A percentile compares a stretch with the other conserved stretches of the same genome.
Evolutionary conservation across 805 yeast species (phyloP).

Genomic region (Ogataea populi-albae): DNA sequence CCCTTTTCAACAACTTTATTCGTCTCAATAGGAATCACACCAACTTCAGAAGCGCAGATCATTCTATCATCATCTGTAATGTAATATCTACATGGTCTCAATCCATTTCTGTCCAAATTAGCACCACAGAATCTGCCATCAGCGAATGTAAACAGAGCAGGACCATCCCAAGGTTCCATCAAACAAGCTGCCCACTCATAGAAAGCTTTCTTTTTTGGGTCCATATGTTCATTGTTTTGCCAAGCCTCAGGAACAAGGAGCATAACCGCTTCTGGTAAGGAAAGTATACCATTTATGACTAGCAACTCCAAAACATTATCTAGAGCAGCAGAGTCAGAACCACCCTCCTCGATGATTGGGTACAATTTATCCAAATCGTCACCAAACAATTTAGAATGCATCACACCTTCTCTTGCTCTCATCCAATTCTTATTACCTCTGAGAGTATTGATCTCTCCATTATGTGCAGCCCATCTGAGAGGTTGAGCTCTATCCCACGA

Average conservation of each 20-base stretch:
- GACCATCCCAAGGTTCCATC: slow-evolving; percentile 99
- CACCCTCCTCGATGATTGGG: slow-evolving; percentile 97
- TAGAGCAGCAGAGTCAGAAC: slow-evolving; percentile 96
- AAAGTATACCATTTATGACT: slow-evolving; percentile 85
- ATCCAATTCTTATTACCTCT: slow-evolving; percentile 99
- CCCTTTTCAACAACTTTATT: slow-evolving; percentile 85
- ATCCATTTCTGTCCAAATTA: slow-evolving; percentile 92
- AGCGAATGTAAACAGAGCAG: slow-evolving; percentile 93
- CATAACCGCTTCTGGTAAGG: slow-evolving; percentile 97
- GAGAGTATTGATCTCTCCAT: slow-evolving; percentile 96
- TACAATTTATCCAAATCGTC: slow-evolving; percentile 87
- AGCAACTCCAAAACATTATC: slow-evolving; percentile 93
- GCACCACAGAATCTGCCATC: slow-evolving; percentile 99
- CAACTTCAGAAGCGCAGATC: slow-evolving; percentile 98
- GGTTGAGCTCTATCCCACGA: slow-evolving; percentile 99
- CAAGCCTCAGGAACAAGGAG: slow-evolving; percentile 96
- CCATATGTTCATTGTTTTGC: slow-evolving; percentile 86
- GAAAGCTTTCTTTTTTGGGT: slow-evolving; percentile 88
- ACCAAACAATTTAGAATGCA: slow-evolving; percentile 83
- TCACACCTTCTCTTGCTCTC: slow-evolving; percentile 97
- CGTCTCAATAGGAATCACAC: slow-evolving; percentile 88
- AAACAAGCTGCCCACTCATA: slow-evolving; percentile 99
- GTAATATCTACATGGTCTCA: slow-evolving; percentile 97
- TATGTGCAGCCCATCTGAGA: slow-evolving; percentile 94
- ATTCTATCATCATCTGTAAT: slow-evolving; percentile 91